Evolutionary conservation across 2,329 filamentous ascomycete genomes (phyloP), one percentile per base, ranked within the genome.

Genomic region (Myriosclerotinia scirpicola): DNA sequence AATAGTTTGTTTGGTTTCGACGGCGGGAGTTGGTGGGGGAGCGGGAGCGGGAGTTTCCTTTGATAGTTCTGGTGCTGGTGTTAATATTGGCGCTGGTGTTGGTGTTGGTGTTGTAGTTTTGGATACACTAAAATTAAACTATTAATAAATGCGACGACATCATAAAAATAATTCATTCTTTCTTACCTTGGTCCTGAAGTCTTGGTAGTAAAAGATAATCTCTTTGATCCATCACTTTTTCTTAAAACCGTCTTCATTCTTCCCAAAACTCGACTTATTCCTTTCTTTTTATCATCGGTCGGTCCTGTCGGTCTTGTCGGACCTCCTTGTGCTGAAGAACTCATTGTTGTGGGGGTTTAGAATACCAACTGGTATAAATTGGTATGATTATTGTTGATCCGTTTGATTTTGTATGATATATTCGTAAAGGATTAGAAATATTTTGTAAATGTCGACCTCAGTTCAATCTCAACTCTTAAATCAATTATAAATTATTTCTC

Each of bases 161-260:
- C 1, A 15, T 12, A 30, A 52, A 55, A 40, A 1, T 7, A 40
- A 20, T 34, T 8, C 1, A 12, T 55, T 38, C 1, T 52, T 40
- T 40, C 56, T 48, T 71, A 75, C 73, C 73, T 74, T 68, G 71
- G 70, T 36, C 62, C 71, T 54, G 67, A 15, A 36, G 64, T 42
- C 44, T 67, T 70, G 26, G 63, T 53, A 30, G 67, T 65, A 53
- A 70, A 67, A 11, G 74, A 73, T 44, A 74, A 68, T 64, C 72
- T 68, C 54, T 70, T 76, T 4, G 72, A 73, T 26, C 71, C 71
- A 67, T 74, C 70, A 36, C 67, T 69, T 64, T 67, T 71, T 63
- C 71, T 74, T 64, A 75, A 65, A n/a, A 73, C 72, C 9, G 70
- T 73, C 73, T 74, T 75, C 69, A 75, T 73, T 40, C 72, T 68